Evolutionary conservation across 2,329 filamentous ascomycete species (phyloP).

Genomic region (Verticillium klebahnii): DNA sequence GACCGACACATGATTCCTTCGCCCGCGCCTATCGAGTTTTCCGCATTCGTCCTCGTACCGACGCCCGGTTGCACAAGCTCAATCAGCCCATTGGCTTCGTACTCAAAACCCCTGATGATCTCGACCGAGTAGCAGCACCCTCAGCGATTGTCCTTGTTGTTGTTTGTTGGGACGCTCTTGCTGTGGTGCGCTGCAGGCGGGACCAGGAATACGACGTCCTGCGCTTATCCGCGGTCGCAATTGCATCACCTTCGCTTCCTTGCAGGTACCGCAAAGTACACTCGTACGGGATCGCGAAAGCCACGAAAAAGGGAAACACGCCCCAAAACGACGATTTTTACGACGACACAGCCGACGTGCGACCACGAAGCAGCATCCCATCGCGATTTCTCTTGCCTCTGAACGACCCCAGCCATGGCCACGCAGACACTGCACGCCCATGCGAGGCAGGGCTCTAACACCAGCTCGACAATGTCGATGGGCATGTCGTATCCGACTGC

Average conservation of each 20-base stretch:
- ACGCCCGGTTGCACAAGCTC: not conserved
- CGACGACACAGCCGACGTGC: not conserved
- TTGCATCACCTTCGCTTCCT: not conserved
- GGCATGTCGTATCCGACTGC: constrained; percentile 36
- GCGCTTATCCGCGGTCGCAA: not conserved
- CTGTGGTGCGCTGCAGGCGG: not conserved
- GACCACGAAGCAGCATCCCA: not conserved
- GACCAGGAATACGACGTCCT: not conserved
- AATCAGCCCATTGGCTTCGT: not conserved
- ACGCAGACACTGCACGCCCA: constrained; percentile 18
- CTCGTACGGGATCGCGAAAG: not conserved
- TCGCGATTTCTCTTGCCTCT: not conserved
- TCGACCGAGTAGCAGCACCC: not conserved
- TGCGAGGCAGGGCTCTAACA: constrained; percentile 15
- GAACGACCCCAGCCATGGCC: constrained; percentile 20
- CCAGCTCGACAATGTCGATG: constrained; percentile 17
- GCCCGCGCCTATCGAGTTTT: not conserved
- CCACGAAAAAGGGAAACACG: not conserved
- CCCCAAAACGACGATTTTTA: not conserved
- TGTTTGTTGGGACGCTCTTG: not conserved
- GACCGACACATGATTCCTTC: not conserved
- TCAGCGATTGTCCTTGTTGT: not conserved
- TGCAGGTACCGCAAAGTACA: not conserved
- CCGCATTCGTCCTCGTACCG: not conserved
- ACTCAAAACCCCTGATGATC: not conserved